Evolutionary conservation across 208 protist species (phyloP).

Genomic region (Leishmania gerbilli): DNA sequence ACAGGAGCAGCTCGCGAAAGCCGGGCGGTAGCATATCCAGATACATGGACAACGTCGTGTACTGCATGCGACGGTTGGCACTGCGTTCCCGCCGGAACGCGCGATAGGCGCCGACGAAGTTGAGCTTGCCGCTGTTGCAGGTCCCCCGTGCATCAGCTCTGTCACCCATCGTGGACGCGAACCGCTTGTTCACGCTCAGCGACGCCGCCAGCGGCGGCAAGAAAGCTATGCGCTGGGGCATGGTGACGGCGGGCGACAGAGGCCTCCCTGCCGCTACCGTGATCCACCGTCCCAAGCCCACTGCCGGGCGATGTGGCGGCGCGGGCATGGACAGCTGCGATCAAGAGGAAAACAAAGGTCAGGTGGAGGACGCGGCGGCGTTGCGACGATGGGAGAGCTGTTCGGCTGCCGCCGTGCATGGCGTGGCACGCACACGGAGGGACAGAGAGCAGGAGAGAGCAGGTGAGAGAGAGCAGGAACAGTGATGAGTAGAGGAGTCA

Average conservation of each 20-base stretch:
- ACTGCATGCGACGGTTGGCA: slow-evolving; percentile 1
- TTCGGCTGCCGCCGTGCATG: background rate
- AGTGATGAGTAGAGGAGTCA: no score
- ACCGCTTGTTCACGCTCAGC: background rate
- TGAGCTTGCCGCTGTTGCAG: background rate
- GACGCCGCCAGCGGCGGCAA: background rate
- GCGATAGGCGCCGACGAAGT: slow-evolving; percentile 21
- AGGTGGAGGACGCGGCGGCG: background rate
- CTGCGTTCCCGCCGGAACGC: slow-evolving; percentile 10
- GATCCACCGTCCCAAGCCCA: background rate
- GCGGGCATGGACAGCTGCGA: background rate
- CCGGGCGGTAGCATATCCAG: slow-evolving; percentile 49
- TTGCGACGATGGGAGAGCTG: background rate
- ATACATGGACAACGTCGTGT: slow-evolving; percentile 48
- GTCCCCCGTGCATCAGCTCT: background rate
- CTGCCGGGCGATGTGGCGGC: background rate
- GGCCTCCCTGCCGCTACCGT: background rate
- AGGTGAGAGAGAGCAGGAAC: background rate
- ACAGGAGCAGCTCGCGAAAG: slow-evolving; percentile 53
- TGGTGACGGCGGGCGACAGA: background rate
- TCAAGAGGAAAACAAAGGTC: background rate
- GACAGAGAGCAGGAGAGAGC: background rate
- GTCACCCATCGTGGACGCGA: background rate
- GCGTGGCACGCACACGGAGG: background rate
- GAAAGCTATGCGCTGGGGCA: background rate